Conservation (phyloP, 2,329 filamentous ascomycete genomes). For the Allantophomopsis lycopodina region DNA sequence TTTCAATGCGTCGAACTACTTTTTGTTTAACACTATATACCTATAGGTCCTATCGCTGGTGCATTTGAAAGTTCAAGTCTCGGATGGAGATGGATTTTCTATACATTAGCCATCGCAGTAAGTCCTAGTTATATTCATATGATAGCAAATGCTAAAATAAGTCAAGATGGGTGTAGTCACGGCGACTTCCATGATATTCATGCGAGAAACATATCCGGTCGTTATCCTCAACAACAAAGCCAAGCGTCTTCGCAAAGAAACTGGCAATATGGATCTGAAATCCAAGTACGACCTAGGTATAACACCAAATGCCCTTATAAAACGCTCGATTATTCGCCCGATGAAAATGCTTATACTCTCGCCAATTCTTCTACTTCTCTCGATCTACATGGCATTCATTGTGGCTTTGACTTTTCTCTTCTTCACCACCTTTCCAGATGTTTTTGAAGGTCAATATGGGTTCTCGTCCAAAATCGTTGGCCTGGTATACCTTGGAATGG, state of each 20-base stretch:
- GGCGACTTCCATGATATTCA: not conserved
- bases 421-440: conserved; percentile 5
- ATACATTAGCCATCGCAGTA: not conserved
- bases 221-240: not conserved
- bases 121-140: no score
- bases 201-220: not conserved
- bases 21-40: no score
- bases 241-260: conserved; percentile 26
- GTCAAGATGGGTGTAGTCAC: not conserved
- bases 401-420: conserved; percentile 7
- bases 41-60: conserved; percentile 28
- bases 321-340: not conserved
- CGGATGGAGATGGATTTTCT: conserved; percentile 24
- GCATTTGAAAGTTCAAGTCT: conserved; percentile 29
- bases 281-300: not conserved
- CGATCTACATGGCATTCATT: conserved; percentile 1
- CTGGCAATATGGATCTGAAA: conserved; percentile 17
- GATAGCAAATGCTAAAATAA: no score
- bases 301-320: not conserved
- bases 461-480: conserved; percentile 24
- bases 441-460: conserved; percentile 17
- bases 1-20: no score
- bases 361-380: conserved; percentile 1
- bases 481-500: conserved; percentile 27
- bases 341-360: not conserved